Percentiles rank a stretch among this genome's conserved stretches.
phyloP scores from a whole-genome alignment of 1,284 basidiomycete genomes.

The Pseudozyma tsukubaensis region DNA sequence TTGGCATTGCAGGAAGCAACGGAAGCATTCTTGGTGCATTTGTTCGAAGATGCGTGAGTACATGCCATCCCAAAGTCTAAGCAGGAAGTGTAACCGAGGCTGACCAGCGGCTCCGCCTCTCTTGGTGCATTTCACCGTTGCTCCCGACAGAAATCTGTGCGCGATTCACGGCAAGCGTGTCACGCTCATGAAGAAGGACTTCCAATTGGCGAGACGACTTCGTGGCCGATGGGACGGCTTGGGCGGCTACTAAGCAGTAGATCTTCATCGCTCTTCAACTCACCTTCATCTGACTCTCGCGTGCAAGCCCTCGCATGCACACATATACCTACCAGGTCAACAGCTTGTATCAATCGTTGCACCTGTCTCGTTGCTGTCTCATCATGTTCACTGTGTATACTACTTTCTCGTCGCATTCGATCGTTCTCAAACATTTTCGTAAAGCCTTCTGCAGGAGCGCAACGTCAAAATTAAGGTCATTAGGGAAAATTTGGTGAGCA shows the following conservation, averaged over 20 bases:
- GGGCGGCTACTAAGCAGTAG: conserved; percentile 48
- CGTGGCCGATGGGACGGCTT: conserved; percentile 68
- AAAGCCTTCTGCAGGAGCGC: too few species aligned
- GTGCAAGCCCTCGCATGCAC: not conserved
- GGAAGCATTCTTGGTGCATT: conserved; percentile 66
- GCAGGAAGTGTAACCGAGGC: too few species aligned
- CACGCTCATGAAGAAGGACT: conserved; percentile 68
- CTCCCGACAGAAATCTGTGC: conserved; percentile 59
- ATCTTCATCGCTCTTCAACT: too few species aligned
- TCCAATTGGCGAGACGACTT: conserved; percentile 66
- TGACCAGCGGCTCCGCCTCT: not conserved
- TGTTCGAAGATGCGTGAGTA: conserved; percentile 68
- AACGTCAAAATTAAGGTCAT: too few species aligned
- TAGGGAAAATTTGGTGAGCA: too few species aligned
- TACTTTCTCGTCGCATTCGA: not conserved
- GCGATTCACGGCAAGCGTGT: conserved; percentile 67
- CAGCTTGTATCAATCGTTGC: too few species aligned
- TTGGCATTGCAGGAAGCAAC: conserved; percentile 68
- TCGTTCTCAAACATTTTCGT: too few species aligned
- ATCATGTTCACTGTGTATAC: not conserved
- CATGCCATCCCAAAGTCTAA: too few species aligned
- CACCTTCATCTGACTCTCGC: not conserved
- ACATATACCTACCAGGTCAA: not conserved
- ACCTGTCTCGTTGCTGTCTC: too few species aligned
- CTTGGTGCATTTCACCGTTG: not conserved